These are phyloP conservation scores for Suillus bovinus DNA, from an alignment of 768 basidiomycete species.

Conservation along the genomic window DNA sequence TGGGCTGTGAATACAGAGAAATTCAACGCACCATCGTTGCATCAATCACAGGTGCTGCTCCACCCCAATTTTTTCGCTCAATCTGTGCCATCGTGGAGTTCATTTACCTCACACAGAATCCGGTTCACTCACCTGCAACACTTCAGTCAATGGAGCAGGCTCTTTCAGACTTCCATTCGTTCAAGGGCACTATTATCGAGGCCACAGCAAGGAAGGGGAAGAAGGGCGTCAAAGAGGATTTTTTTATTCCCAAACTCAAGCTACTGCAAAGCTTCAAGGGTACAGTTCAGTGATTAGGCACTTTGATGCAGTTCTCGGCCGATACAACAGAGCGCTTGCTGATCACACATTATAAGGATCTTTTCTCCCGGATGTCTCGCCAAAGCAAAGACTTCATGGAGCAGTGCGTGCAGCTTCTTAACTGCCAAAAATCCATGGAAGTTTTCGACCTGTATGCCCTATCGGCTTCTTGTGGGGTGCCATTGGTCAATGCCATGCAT, in stretches of 20 bases:
- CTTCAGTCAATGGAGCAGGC: background rate
- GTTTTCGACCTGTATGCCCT: constrained; percentile 24
- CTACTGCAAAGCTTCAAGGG: constrained; percentile 28
- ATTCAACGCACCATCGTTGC: constrained; percentile 37
- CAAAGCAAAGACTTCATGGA: constrained; percentile 30
- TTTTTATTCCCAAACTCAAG: constrained; percentile 43
- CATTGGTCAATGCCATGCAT: background rate
- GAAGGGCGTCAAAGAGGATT: constrained; percentile 20
- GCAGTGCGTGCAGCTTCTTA: constrained; percentile 35
- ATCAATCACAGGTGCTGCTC: constrained; percentile 34
- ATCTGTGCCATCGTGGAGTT: constrained; percentile 39
- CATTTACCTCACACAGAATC: constrained; percentile 34
- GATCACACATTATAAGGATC: constrained; percentile 33
- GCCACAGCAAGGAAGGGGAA: constrained; percentile 10
- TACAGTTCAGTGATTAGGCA: constrained; percentile 27
- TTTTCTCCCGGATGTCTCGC: constrained; percentile 25
- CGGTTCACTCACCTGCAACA: constrained; percentile 16
- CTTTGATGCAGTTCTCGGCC: constrained; percentile 34
- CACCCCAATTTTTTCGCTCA: constrained; percentile 29
- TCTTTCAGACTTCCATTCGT: background rate
- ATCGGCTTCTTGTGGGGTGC: background rate
- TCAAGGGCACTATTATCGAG: background rate
- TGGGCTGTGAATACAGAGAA: constrained; percentile 39
- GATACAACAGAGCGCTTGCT: constrained; percentile 37
- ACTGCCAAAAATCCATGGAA: constrained; percentile 29